phyloP scores from a whole-genome alignment of 768 basidiomycete species.

The Mycena maculata region DNA sequence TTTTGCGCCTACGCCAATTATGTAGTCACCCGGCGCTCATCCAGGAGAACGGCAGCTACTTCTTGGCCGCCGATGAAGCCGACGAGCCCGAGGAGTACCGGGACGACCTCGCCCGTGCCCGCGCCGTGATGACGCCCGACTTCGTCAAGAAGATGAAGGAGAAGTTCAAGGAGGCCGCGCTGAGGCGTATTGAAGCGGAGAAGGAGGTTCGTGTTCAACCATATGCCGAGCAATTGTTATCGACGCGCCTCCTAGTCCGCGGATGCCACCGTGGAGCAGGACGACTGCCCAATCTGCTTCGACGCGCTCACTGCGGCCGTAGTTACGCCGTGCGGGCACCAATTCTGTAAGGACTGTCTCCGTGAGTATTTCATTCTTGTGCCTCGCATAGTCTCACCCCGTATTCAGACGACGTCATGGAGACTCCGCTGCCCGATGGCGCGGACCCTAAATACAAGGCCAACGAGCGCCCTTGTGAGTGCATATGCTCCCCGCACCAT shows the following conservation, averaged over 20 bases:
- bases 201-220: slow-evolving; percentile 53
- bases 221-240: not conserved
- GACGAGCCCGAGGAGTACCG: slow-evolving; percentile 49
- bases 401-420: slow-evolving; percentile 57
- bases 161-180: slow-evolving; percentile 54
- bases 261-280: slow-evolving; percentile 60
- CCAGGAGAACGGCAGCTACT: slow-evolving; percentile 63
- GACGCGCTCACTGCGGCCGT: slow-evolving; percentile 66
- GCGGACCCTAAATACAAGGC: slow-evolving; percentile 50
- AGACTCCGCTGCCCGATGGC: slow-evolving; percentile 49
- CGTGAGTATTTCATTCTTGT: slow-evolving; percentile 44
- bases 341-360: slow-evolving; percentile 73
- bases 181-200: slow-evolving; percentile 64
- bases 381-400: not conserved
- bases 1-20: slow-evolving; percentile 71
- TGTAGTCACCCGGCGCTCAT: slow-evolving; percentile 78
- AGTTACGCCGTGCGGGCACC: slow-evolving; percentile 69
- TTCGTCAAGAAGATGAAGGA: slow-evolving; percentile 64
- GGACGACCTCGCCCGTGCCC: slow-evolving; percentile 60
- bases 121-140: slow-evolving; percentile 53
- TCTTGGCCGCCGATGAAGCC: slow-evolving; percentile 54
- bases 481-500: not conserved
- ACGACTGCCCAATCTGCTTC: slow-evolving; percentile 77
- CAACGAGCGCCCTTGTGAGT: slow-evolving; percentile 65
- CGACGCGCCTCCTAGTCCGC: slow-evolving; percentile 48